Percentiles rank a stretch among this genome's conserved stretches.
phyloP scores from a whole-genome alignment of 345 rosid genomes.

The Stellera chamaejasme region DNA sequence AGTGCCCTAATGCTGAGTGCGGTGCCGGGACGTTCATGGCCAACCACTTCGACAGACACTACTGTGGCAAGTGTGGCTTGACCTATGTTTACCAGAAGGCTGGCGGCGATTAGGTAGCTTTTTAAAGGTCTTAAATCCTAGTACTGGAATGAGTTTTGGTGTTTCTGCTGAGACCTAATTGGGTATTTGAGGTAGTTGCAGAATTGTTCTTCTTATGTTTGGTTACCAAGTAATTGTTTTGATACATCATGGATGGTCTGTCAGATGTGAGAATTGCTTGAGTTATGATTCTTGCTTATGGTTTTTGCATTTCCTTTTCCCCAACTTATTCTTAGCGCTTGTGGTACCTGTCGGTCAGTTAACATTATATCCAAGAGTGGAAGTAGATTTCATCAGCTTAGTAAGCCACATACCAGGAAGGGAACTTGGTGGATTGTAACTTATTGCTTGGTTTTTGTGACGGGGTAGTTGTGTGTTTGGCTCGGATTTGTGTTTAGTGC shows the following conservation, averaged over 20 bases:
- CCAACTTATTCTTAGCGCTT: neutral
- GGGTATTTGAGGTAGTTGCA: neutral
- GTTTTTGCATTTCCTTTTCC: neutral
- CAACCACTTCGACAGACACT: conserved; percentile 57
- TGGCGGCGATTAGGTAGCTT: conserved; percentile 34
- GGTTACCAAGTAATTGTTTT: neutral
- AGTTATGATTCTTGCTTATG: neutral
- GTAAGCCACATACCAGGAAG: no score
- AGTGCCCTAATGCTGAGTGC: conserved; percentile 55
- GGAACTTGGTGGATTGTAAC: no score
- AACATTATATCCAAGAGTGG: neutral
- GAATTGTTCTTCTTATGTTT: neutral
- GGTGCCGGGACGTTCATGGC: conserved; percentile 75
- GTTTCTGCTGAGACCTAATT: conserved; percentile 1
- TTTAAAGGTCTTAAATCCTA: neutral
- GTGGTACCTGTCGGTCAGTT: no score
- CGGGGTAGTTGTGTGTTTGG: no score
- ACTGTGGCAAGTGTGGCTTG: conserved; percentile 60
- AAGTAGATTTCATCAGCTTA: neutral
- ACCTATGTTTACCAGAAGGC: conserved; percentile 55
- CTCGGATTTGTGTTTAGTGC: no score
- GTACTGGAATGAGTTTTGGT: neutral
- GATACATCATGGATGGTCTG: neutral
- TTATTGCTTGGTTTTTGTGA: no score
- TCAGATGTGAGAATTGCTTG: neutral